phyloP scores from a whole-genome alignment of 108 stramenopile species.

The Nitzschia sp. region DNA sequence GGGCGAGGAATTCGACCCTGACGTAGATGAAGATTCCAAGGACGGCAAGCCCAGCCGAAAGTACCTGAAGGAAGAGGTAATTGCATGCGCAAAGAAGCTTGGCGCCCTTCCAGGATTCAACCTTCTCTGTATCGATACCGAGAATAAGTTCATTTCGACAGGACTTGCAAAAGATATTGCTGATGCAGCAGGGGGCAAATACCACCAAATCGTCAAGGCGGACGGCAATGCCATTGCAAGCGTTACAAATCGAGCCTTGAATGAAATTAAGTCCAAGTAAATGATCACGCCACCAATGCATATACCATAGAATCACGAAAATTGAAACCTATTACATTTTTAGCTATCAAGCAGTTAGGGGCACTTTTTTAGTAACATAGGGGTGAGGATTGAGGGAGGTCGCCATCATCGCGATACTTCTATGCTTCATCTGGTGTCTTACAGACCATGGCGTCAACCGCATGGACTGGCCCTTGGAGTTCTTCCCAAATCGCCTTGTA shows the following conservation, averaged over 20 bases:
- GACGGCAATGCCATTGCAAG: constrained; percentile 85
- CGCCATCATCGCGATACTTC: neutral
- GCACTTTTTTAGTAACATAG: neutral
- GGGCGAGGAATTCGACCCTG: constrained; percentile 90
- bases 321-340: neutral
- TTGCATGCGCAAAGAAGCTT: constrained; percentile 90
- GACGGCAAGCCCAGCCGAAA: constrained; percentile 91
- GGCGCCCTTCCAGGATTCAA: constrained; percentile 88
- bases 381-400: neutral
- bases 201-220: constrained; percentile 90
- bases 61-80: constrained; percentile 93
- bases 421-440: constrained; percentile 78
- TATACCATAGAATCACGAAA: neutral
- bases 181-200: constrained; percentile 84
- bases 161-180: constrained; percentile 97
- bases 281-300: neutral
- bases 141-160: constrained; percentile 96
- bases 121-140: constrained; percentile 93
- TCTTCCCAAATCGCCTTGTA: constrained; percentile 97
- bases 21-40: constrained; percentile 76
- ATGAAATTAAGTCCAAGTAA: constrained; percentile 63
- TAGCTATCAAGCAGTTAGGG: neutral
- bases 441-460: constrained; percentile 90
- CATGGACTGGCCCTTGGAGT: constrained; percentile 85
- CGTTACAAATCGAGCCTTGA: constrained; percentile 77